Conservation (phyloP, 192 early-diverging fungal species). For the Umbelopsis ramanniana region DNA sequence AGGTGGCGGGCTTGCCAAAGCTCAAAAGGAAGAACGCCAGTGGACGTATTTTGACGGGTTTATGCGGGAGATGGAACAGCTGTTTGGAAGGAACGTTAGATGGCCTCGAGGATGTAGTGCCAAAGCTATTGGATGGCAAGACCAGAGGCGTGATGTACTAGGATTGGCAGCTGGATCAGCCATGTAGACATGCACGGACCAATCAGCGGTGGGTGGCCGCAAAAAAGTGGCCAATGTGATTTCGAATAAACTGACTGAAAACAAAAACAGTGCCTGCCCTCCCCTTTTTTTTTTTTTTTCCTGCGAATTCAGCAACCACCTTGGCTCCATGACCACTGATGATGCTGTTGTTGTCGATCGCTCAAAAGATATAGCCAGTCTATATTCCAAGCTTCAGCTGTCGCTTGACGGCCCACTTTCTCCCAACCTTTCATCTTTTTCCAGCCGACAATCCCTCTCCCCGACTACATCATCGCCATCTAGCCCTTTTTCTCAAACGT, state of each 20-base stretch:
- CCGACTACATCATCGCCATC: slow-evolving; percentile 13
- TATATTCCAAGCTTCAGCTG: slow-evolving; percentile 8
- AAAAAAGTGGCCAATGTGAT: background rate
- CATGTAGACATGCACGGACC: slow-evolving; percentile 4
- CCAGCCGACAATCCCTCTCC: slow-evolving; percentile 5
- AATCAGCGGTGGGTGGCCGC: slow-evolving; percentile 1
- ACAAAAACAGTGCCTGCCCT: background rate
- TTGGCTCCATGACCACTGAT: background rate
- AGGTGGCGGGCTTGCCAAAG: slow-evolving; percentile 45
- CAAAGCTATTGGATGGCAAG: slow-evolving; percentile 43
- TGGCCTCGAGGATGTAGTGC: slow-evolving; percentile 58
- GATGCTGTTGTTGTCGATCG: slow-evolving; percentile 13
- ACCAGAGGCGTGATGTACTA: slow-evolving; percentile 44
- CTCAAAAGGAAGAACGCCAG: slow-evolving; percentile 37
- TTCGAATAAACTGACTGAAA: background rate
- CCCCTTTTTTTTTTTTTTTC: background rate
- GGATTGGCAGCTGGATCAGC: slow-evolving; percentile 39
- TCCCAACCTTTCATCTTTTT: background rate
- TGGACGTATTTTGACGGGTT: slow-evolving; percentile 55
- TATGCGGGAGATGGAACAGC: slow-evolving; percentile 42
- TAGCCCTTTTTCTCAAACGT: background rate
- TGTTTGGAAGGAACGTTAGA: slow-evolving; percentile 47
- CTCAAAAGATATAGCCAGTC: slow-evolving; percentile 15
- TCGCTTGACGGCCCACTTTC: slow-evolving; percentile 3
- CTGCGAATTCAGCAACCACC: background rate